A percentile compares a stretch with the other conserved stretches of the same genome.
Evolutionary conservation across 2,329 filamentous ascomycete species (phyloP).

Genomic region (Aspergillus piperis): DNA sequence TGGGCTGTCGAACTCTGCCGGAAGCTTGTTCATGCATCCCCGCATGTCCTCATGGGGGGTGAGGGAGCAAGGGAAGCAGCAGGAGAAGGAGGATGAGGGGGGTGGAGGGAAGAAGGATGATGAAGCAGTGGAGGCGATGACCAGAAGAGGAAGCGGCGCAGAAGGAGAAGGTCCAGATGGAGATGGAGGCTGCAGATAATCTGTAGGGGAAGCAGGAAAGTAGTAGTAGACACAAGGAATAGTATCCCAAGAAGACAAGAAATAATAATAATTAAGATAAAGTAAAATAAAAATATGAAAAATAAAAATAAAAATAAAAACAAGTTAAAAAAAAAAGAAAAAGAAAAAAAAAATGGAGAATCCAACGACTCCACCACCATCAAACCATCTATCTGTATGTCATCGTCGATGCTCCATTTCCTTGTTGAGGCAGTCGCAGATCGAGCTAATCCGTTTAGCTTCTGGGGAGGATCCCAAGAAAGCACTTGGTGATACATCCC

Average conservation of each 20-base stretch:
- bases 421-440: slow-evolving; percentile 24
- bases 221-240: not conserved
- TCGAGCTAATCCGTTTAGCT: slow-evolving; percentile 10
- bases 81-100: not conserved
- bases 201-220: slow-evolving; percentile 3
- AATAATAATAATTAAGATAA: not conserved
- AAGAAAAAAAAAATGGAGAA: slow-evolving; percentile 11
- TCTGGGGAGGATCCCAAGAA: not conserved
- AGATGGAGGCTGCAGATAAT: slow-evolving; percentile 12
- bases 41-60: slow-evolving; percentile 21
- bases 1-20: slow-evolving; percentile 26
- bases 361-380: not conserved
- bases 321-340: slow-evolving; percentile 5
- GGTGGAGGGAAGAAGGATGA: not conserved
- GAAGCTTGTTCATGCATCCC: slow-evolving; percentile 24
- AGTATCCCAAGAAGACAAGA: not conserved
- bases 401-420: slow-evolving; percentile 23
- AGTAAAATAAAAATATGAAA: slow-evolving; percentile 3
- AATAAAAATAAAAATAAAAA: not conserved
- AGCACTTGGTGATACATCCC: slow-evolving; percentile 25
- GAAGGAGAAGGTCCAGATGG: slow-evolving; percentile 2
- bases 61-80: slow-evolving; percentile 1
- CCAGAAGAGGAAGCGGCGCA: not conserved
- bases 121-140: slow-evolving; percentile 5
- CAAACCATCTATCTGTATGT: slow-evolving; percentile 27